phyloP scores from a whole-genome alignment of 2,329 filamentous ascomycete species.

The Fusarium sp. region DNA sequence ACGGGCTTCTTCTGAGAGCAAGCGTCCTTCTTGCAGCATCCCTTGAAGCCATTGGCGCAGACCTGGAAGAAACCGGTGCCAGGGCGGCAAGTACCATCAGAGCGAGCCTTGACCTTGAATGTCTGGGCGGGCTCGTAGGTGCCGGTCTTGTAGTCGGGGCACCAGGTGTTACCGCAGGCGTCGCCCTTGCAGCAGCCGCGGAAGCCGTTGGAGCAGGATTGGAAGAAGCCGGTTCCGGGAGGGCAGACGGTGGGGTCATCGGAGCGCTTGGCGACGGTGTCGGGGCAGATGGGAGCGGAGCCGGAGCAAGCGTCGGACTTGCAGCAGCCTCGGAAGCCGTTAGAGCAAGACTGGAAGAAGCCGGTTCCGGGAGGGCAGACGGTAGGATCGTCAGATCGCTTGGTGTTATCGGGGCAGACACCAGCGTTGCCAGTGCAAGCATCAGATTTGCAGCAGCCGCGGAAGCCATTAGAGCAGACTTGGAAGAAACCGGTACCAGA shows the following conservation, averaged over 20 bases:
- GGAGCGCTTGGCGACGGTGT: background rate
- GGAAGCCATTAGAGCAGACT: slow-evolving; percentile 24
- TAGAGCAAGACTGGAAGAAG: slow-evolving; percentile 21
- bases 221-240: slow-evolving; percentile 7
- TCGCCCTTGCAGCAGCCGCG: slow-evolving; percentile 30
- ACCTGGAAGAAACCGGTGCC: slow-evolving; percentile 22
- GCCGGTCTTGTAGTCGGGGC: slow-evolving; percentile 28
- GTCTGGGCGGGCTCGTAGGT: slow-evolving; percentile 24
- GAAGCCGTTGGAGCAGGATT: slow-evolving; percentile 19
- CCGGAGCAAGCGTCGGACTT: slow-evolving; percentile 12
- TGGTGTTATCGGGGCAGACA: slow-evolving; percentile 6
- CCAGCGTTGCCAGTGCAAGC: slow-evolving; percentile 15
- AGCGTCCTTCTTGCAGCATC: slow-evolving; percentile 33
- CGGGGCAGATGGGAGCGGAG: background rate
- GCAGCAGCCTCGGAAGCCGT: slow-evolving; percentile 25
- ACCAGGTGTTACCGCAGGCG: slow-evolving; percentile 19
- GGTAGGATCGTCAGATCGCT: slow-evolving; percentile 3
- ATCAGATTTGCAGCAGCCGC: slow-evolving; percentile 23
- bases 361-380: slow-evolving; percentile 12
- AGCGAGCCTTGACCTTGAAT: slow-evolving; percentile 16
- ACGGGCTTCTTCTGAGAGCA: slow-evolving; percentile 20
- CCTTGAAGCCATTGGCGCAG: slow-evolving; percentile 27
- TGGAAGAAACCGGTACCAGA: slow-evolving; percentile 14
- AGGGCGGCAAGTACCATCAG: slow-evolving; percentile 7
- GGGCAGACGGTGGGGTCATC: slow-evolving; percentile 19